phyloP scores from a whole-genome alignment of 371 early-diverging fungal species.

The Mortierella polycephala region DNA sequence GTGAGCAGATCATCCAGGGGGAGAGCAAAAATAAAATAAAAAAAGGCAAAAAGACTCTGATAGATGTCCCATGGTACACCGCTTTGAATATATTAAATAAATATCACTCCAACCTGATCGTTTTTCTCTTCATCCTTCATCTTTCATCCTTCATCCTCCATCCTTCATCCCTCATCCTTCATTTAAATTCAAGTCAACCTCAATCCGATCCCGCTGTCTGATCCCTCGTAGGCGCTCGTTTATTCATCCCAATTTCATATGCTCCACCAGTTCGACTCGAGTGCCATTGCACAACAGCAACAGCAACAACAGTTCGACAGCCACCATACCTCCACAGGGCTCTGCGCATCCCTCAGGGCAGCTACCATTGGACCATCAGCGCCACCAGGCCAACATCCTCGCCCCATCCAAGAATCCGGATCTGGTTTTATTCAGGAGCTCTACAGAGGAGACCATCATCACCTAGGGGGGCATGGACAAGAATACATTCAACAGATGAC shows the following conservation, averaged over 20 bases:
- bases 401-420: constrained; percentile 1
- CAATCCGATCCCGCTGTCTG: neutral
- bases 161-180: neutral
- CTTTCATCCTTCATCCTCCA: neutral
- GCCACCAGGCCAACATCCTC: constrained; percentile 7
- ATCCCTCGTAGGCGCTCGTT: too few species aligned
- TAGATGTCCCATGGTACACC: too few species aligned
- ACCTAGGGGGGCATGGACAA: neutral
- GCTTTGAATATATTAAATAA: too few species aligned
- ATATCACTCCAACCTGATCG: too few species aligned
- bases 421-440: constrained; percentile 25
- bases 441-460: constrained; percentile 4
- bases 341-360: neutral
- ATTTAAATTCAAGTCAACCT: too few species aligned
- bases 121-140: too few species aligned
- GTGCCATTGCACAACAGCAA: constrained; percentile 22
- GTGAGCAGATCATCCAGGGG: too few species aligned
- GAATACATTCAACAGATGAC: neutral
- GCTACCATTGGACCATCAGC: constrained; percentile 3
- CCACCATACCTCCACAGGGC: neutral
- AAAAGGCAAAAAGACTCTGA: too few species aligned
- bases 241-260: constrained; percentile 3
- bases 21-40: too few species aligned
- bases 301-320: constrained; percentile 12
- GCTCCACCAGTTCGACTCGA: constrained; percentile 32